Conservation (phyloP, 2,329 filamentous ascomycete genomes). For the Thermothelomyces thermophilus region DNA sequence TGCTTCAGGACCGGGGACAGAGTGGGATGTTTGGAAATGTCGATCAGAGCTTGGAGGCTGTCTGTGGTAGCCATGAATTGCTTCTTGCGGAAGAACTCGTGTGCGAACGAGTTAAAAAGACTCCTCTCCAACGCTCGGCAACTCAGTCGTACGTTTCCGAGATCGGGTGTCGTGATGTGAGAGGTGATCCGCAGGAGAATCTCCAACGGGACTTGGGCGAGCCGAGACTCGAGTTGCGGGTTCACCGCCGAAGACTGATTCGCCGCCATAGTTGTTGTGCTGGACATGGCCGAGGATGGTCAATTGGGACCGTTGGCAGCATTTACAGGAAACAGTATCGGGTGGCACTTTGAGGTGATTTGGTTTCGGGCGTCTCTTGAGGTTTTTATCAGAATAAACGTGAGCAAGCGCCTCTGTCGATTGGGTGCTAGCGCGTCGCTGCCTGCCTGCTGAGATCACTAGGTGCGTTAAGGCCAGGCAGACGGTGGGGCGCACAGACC, state of each 20-base stretch:
- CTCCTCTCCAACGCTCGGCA: slow-evolving; percentile 49
- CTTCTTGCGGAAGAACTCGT: slow-evolving; percentile 58
- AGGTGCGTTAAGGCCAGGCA: not conserved
- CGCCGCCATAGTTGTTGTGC: not conserved
- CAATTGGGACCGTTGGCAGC: too few species aligned
- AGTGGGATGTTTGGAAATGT: slow-evolving; percentile 43
- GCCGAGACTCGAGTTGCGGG: slow-evolving; percentile 3
- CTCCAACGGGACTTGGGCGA: slow-evolving; percentile 47
- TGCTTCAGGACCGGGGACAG: slow-evolving; percentile 36
- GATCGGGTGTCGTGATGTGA: slow-evolving; percentile 48
- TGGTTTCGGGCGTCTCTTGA: too few species aligned
- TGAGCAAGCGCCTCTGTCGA: not conserved
- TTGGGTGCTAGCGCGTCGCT: not conserved
- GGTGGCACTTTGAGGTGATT: too few species aligned
- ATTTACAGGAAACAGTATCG: too few species aligned
- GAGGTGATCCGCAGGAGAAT: slow-evolving; percentile 49
- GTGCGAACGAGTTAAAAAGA: slow-evolving; percentile 49
- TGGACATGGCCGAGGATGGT: not conserved
- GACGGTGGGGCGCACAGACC: not conserved
- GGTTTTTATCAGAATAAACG: not conserved
- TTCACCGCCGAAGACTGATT: slow-evolving; percentile 3
- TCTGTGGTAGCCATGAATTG: slow-evolving; percentile 57
- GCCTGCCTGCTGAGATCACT: not conserved
- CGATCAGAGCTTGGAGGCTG: slow-evolving; percentile 49
- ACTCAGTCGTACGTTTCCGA: slow-evolving; percentile 47